Percentiles rank a stretch among this genome's conserved stretches.
These are phyloP conservation scores for Microbotryum violaceum DNA, from an alignment of 1,284 basidiomycete species.

Conservation along the genomic window DNA sequence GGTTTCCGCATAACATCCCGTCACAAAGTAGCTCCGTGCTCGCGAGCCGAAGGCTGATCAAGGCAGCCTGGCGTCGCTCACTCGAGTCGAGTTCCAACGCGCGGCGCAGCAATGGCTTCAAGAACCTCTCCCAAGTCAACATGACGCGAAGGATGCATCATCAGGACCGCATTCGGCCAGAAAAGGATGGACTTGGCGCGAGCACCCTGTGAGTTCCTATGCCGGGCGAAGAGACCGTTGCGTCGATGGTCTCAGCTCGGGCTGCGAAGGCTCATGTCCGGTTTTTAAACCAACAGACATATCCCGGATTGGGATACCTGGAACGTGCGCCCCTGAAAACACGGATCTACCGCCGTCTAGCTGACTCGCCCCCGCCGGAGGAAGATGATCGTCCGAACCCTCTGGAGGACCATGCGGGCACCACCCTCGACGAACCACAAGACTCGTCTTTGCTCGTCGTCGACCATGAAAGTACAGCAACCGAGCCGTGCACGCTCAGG, in stretches of 20 bases:
- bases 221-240: too few relatives aligned
- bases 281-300: not conserved
- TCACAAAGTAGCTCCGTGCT: not conserved
- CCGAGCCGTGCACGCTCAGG: slow-evolving; percentile 31
- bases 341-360: not conserved
- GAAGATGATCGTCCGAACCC: not conserved
- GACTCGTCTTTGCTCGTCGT: too few relatives aligned
- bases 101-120: not conserved
- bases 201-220: not conserved
- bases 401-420: slow-evolving; percentile 4
- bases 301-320: slow-evolving; percentile 1
- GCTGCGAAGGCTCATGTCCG: too few relatives aligned
- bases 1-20: too few relatives aligned
- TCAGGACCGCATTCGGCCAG: not conserved
- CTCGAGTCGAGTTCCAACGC: not conserved
- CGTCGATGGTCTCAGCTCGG: too few relatives aligned
- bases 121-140: too few relatives aligned
- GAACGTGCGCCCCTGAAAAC: not conserved
- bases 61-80: not conserved
- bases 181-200: not conserved
- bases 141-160: not conserved
- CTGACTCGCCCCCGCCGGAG: not conserved
- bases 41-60: not conserved
- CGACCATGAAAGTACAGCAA: too few relatives aligned
- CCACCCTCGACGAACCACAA: not conserved